Conservation (phyloP, 768 basidiomycete genomes). For the Lactarius trivialis region DNA sequence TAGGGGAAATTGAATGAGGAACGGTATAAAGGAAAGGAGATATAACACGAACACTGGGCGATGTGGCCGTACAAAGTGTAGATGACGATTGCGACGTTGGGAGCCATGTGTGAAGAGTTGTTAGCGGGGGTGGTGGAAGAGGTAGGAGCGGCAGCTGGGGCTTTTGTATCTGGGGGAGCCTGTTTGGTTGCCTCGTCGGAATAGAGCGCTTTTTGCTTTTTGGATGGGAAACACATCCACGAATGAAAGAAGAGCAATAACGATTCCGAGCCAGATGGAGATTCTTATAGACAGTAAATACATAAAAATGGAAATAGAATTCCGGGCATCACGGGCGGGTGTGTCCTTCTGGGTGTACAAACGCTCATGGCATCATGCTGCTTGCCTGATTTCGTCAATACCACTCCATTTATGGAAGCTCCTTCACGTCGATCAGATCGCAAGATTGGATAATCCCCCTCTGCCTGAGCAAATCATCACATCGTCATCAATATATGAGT, state of each 20-base stretch:
- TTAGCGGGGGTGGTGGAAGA: slow-evolving; percentile 4
- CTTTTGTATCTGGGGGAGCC: slow-evolving; percentile 19
- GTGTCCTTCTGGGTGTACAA: background rate
- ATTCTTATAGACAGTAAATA: slow-evolving; percentile 13
- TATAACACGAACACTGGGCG: slow-evolving; percentile 44
- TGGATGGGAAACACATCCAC: slow-evolving; percentile 37
- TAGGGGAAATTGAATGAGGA: slow-evolving; percentile 13
- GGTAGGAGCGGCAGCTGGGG: slow-evolving; percentile 12
- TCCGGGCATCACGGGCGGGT: background rate
- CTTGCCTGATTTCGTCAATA: background rate
- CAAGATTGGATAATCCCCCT: background rate
- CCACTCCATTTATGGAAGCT: background rate
- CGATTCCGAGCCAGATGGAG: background rate
- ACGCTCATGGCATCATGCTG: background rate
- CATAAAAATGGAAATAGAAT: slow-evolving; percentile 1
- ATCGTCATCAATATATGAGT: background rate
- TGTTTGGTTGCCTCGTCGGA: slow-evolving; percentile 26
- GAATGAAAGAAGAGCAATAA: background rate
- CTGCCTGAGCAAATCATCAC: background rate
- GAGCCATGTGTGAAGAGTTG: slow-evolving; percentile 27
- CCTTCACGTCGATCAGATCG: slow-evolving; percentile 6
- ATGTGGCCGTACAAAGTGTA: slow-evolving; percentile 75
- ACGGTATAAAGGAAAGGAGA: background rate
- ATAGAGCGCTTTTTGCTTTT: slow-evolving; percentile 33
- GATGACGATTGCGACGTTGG: slow-evolving; percentile 63